Base-by-base conservation (phyloP, 441 rosid genomes). In the Omphalea diandra region DNA sequence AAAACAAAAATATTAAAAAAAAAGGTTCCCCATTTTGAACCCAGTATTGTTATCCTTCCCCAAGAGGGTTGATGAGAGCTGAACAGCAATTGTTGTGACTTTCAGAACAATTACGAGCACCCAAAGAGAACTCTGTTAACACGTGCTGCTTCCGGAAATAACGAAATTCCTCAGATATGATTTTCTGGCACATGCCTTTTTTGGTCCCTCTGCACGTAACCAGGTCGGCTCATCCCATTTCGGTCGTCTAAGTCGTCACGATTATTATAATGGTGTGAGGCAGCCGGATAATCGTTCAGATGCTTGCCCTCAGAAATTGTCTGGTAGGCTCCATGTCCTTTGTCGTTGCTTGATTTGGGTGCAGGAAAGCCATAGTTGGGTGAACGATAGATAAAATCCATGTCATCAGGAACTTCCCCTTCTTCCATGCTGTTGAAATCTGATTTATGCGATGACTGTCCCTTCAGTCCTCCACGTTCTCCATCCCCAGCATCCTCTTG, bases 381-480 rank as follows among this genome's bases (percentile, higher is more conserved):
- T n/a, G n/a, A n/a, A n/a, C n/a, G n/a, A n/a, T n/a, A n/a, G n/a
- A n/a, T n/a, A n/a, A n/a, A n/a, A n/a, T n/a, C 69, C 41, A 49
- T 67, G 47, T 70, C 68, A 69, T 75, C 80, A 32, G 72, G 71
- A 63, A 69, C 78, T 71, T 82, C 86, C 77, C 84, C 88, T 73
- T 82, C 88, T 69, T 84, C 87, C 5, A 72, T 75, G 59, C 73
- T 61, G 41, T 68, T 76, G 0, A 55, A 54, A 65, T 79, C 81
- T 8, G 36, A 50, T 33, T 58, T 73, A n/a, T 68, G 58, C 40
- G 72, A 65, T 49, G 41, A 69, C 36, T 67, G 72, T 50, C 67
- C 80, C 57, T 71, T 67, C 47, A 54, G 67, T 38, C 66, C 75
- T 46, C 54, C 69, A 22, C 35, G 60, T 22, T 75, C 73, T 32